A percentile compares a stretch with the other conserved stretches of the same genome.
Conservation (phyloP, 805 yeast species). For the Metschnikowia proteae region DNA sequence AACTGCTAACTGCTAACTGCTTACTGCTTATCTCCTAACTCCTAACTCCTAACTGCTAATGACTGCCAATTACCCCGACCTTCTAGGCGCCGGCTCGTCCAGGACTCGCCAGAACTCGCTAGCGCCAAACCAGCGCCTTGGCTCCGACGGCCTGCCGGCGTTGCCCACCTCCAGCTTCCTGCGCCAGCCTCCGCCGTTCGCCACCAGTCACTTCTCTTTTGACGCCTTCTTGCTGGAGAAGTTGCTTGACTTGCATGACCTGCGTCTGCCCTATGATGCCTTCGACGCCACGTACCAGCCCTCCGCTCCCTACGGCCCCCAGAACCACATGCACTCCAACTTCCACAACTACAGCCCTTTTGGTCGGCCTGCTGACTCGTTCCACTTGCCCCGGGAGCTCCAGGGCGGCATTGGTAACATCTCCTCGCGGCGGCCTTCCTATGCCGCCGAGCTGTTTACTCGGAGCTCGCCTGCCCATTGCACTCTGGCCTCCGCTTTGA, state of each 20-base stretch:
- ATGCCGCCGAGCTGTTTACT: slow-evolving; percentile 63
- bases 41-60: no score
- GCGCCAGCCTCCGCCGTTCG: background rate
- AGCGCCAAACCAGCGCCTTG: slow-evolving; percentile 3
- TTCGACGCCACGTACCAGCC: background rate
- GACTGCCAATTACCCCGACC: slow-evolving; percentile 37
- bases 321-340: background rate
- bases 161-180: background rate
- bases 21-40: no score
- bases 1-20: no score
- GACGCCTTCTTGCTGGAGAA: slow-evolving; percentile 7
- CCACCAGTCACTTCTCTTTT: slow-evolving; percentile 5
- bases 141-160: background rate
- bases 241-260: slow-evolving; percentile 8
- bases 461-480: slow-evolving; percentile 21
- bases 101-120: slow-evolving; percentile 3
- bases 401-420: slow-evolving; percentile 64
- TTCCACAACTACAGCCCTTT: background rate
- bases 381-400: slow-evolving; percentile 52
- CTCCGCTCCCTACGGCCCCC: background rate
- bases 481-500: no score
- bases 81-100: slow-evolving; percentile 16
- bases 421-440: slow-evolving; percentile 68
- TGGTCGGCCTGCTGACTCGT: slow-evolving; percentile 24
- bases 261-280: background rate